Conservation (phyloP, 306 rosid species). For the Inga laurina region DNA sequence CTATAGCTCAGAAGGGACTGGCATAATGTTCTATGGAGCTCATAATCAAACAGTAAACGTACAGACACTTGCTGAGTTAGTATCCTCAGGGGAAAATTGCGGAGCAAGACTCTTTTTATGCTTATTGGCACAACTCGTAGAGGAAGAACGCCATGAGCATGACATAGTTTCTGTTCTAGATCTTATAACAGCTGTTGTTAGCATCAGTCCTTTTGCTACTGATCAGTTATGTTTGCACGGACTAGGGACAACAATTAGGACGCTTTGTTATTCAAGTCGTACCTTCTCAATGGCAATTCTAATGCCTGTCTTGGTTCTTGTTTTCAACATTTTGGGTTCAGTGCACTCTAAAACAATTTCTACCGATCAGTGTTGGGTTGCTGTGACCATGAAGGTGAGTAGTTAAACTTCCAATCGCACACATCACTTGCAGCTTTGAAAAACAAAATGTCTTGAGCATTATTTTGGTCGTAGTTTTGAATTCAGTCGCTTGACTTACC, state of each 20-base stretch:
- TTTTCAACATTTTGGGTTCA: constrained; percentile 56
- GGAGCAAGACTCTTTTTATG: constrained; percentile 67
- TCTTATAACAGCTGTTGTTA: constrained; percentile 52
- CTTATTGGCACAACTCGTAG: constrained; percentile 63
- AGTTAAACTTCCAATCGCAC: constrained; percentile 20
- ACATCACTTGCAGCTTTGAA: constrained; percentile 22
- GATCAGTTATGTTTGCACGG: constrained; percentile 63
- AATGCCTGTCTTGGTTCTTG: constrained; percentile 49
- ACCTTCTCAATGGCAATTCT: constrained; percentile 47
- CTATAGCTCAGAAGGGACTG: constrained; percentile 41
- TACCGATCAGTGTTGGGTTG: constrained; percentile 68
- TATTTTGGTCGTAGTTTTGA: constrained; percentile 11
- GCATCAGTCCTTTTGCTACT: constrained; percentile 59
- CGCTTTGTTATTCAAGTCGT: constrained; percentile 38
- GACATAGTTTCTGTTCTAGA: constrained; percentile 52
- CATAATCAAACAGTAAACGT: constrained; percentile 43
- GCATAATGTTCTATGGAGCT: constrained; percentile 36
- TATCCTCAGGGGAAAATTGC: constrained; percentile 62
- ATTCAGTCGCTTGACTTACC: constrained; percentile 10
- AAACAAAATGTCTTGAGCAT: constrained; percentile 17
- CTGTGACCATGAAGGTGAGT: constrained; percentile 71
- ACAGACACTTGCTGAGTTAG: constrained; percentile 68
- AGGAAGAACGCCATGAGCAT: constrained; percentile 59
- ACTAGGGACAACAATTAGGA: constrained; percentile 58
- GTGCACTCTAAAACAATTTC: constrained; percentile 60